phyloP scores from a whole-genome alignment of 805 yeast species.

The Ogataea sp. region DNA sequence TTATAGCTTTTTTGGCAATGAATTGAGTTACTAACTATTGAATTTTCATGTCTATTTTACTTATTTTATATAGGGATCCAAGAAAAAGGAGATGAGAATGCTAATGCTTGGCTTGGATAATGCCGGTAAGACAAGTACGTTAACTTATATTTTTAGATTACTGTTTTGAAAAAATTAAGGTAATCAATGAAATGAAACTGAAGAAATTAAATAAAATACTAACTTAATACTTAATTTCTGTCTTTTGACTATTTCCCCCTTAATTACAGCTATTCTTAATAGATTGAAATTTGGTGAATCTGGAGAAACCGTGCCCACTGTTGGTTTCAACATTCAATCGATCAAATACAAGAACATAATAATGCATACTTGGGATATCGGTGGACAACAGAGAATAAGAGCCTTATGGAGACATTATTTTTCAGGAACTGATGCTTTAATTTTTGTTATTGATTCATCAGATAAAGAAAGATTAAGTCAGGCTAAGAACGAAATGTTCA shows the following conservation, averaged over 20 bases:
- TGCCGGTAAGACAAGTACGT: conserved; percentile 75
- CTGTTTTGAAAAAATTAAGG: too few relatives aligned
- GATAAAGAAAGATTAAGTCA: conserved; percentile 67
- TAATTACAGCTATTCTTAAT: conserved; percentile 64
- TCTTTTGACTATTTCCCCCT: neutral
- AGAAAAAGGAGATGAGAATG: conserved; percentile 35
- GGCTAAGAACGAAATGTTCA: conserved; percentile 67
- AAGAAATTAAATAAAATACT: neutral
- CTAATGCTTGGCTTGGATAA: conserved; percentile 89
- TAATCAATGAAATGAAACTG: too few relatives aligned
- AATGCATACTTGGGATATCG: conserved; percentile 77
- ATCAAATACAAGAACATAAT: conserved; percentile 35
- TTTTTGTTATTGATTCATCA: conserved; percentile 82
- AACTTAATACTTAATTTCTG: neutral
- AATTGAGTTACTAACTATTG: too few relatives aligned
- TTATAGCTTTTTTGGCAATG: too few relatives aligned
- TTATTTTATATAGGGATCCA: conserved; percentile 5
- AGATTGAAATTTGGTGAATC: conserved; percentile 73
- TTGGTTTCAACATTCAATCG: conserved; percentile 83
- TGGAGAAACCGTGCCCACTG: conserved; percentile 81
- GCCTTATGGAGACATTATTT: conserved; percentile 95
- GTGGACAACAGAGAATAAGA: conserved; percentile 89
- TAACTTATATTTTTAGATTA: too few relatives aligned
- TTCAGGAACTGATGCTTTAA: conserved; percentile 86
- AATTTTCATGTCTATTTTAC: neutral